Evolutionary conservation across 2,329 filamentous ascomycete genomes (phyloP), one percentile per base, ranked within the genome.

Genomic region (Neonectria magnoliae): DNA sequence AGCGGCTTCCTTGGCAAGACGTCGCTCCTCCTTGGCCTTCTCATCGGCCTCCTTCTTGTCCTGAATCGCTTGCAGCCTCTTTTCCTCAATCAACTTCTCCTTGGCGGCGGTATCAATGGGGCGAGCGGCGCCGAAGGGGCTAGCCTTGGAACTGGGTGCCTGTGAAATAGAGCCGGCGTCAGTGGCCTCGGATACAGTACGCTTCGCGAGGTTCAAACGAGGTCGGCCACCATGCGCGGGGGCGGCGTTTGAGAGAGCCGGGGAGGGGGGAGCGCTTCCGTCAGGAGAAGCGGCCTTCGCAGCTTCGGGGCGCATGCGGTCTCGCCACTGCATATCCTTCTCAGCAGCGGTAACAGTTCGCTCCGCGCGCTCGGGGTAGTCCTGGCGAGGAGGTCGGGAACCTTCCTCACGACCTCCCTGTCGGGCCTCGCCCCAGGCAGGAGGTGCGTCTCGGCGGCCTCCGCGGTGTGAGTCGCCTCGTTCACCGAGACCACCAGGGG

Each of bases 61-160:
- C 68, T 90, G 90, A 27, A 94, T 68, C 7, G 88, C 87, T 63
- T 92, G 84, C 74, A 92, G 84, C 70, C 92, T 88, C 86, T 93
- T 97, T 82, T 97, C 93, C 60, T 97, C 95, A 62, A 99, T 90
- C 79, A 97, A 91, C 73, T 90, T 91, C 83, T 98, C 95, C 70
- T 93, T 90, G 14, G 94, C 88, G 50, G 93, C 92, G 51, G 95
- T 98, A 81, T 99, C 94, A 73, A 98, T 97, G 60, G 96, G 96
- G 67, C 92, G 90, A 61, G 96, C 96, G 66, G 92, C 94, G 74
- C 96, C 96, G 77, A 99, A 99, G 44, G 94, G 94, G 79, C 91
- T 98, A 27, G 94, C 87, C 84, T 98, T 98, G 45, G 92, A 84
- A 74, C 96, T 91, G 31, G 81, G 77, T 18, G 82, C 73, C n/a